Evolutionary conservation across 2,329 filamentous ascomycete genomes (phyloP).

Genomic region (Cordyceps farinosa): DNA sequence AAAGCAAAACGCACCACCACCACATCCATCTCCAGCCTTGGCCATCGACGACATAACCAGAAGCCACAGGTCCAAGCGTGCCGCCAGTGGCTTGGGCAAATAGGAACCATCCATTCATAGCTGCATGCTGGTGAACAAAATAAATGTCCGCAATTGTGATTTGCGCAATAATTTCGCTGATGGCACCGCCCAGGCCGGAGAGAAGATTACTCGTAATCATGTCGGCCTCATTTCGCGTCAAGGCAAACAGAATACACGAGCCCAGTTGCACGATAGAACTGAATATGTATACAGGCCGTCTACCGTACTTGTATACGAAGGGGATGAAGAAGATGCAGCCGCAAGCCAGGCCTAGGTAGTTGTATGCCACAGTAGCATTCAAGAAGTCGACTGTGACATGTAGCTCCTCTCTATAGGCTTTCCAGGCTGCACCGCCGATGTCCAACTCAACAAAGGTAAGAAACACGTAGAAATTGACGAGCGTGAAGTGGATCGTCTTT

Average conservation of each 20-base stretch:
- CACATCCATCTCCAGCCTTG: conserved; percentile 32
- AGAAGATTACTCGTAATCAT: conserved; percentile 23
- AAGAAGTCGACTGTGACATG: conserved; percentile 26
- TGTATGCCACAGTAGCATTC: conserved; percentile 27
- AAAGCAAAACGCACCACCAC: conserved; percentile 20
- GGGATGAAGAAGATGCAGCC: conserved; percentile 35
- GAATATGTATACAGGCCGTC: conserved; percentile 30
- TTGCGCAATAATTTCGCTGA: conserved; percentile 37
- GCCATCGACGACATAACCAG: conserved; percentile 22
- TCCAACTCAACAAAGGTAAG: conserved; percentile 63
- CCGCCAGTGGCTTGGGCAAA: conserved; percentile 27
- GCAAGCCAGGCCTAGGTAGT: conserved; percentile 31
- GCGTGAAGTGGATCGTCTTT: conserved; percentile 34
- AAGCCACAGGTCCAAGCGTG: conserved; percentile 23
- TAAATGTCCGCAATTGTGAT: conserved; percentile 36
- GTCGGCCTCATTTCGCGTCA: conserved; percentile 19
- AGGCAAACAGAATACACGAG: conserved; percentile 22
- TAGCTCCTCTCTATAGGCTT: conserved; percentile 24
- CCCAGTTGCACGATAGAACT: conserved; percentile 21
- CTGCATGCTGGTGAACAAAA: conserved; percentile 29
- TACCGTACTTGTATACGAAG: conserved; percentile 33
- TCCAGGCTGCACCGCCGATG: conserved; percentile 16
- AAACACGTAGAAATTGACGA: conserved; percentile 60
- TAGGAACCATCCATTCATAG: conserved; percentile 30
- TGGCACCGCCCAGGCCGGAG: conserved; percentile 34